A percentile compares a stretch with the other conserved stretches of the same genome.
Evolutionary conservation across 1,139 yeast species (phyloP).

Genomic region (Saccharomycopsis crataegensis): DNA sequence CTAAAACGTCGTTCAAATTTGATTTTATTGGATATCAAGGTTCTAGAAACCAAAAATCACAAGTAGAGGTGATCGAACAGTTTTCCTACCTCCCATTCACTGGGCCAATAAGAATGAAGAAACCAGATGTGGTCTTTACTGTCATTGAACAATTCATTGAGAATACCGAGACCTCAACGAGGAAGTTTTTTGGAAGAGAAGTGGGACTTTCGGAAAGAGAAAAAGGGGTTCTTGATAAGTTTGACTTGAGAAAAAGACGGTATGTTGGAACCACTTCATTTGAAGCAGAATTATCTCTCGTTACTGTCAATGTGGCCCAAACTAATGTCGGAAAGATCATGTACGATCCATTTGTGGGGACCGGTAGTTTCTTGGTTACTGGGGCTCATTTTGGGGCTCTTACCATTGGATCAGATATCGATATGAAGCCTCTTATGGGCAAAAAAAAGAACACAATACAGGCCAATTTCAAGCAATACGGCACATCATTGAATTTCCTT

Average conservation of each 20-base stretch:
- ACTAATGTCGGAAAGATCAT: slow-evolving; percentile 57
- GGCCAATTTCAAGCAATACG: slow-evolving; percentile 72
- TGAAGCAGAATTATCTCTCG: slow-evolving; percentile 80
- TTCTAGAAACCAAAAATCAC: slow-evolving; percentile 45
- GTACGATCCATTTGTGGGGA: slow-evolving; percentile 95
- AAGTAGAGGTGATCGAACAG: slow-evolving; percentile 59
- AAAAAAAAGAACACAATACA: slow-evolving; percentile 44
- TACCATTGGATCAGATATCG: slow-evolving; percentile 86
- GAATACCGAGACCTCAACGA: slow-evolving; percentile 29
- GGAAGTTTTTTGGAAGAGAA: slow-evolving; percentile 73
- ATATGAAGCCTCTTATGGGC: slow-evolving; percentile 76
- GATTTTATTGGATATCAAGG: slow-evolving; percentile 75
- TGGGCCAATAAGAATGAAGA: slow-evolving; percentile 73
- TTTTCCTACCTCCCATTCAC: slow-evolving; percentile 63
- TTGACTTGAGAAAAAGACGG: slow-evolving; percentile 74
- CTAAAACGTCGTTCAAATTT: slow-evolving; percentile 60
- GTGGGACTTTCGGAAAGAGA: slow-evolving; percentile 60
- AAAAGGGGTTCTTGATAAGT: slow-evolving; percentile 57
- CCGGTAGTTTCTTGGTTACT: slow-evolving; percentile 89
- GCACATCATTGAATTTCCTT: slow-evolving; percentile 47
- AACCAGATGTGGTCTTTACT: slow-evolving; percentile 66
- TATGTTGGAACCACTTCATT: slow-evolving; percentile 95
- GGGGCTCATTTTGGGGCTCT: slow-evolving; percentile 82
- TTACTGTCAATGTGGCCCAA: slow-evolving; percentile 81
- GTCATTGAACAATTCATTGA: slow-evolving; percentile 64